Evolutionary conservation across 2,329 filamentous ascomycete species (phyloP).

Genomic region (Aspergillus awamori): DNA sequence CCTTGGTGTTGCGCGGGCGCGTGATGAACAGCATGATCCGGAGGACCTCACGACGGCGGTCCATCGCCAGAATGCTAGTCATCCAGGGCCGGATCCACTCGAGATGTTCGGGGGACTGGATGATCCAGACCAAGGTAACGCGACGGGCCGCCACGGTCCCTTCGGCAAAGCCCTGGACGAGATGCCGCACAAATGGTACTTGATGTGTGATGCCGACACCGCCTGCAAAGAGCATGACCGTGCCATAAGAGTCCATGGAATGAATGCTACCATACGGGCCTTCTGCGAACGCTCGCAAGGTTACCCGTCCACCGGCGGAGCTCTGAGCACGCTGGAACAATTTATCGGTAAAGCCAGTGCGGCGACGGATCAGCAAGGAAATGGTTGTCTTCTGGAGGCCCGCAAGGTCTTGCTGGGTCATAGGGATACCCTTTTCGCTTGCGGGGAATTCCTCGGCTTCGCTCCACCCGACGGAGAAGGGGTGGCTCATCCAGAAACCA

Average conservation of each 20-base stretch:
- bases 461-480: slow-evolving; percentile 78
- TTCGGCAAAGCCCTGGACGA: slow-evolving; percentile 69
- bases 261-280: slow-evolving; percentile 87
- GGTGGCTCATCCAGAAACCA: slow-evolving; percentile 72
- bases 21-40: slow-evolving; percentile 90
- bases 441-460: slow-evolving; percentile 56
- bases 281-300: slow-evolving; percentile 75
- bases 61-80: slow-evolving; percentile 75
- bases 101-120: slow-evolving; percentile 83
- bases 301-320: slow-evolving; percentile 57
- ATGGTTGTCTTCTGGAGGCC: slow-evolving; percentile 60
- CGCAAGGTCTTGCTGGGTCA: slow-evolving; percentile 56
- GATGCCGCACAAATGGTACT: slow-evolving; percentile 80
- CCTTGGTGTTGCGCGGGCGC: slow-evolving; percentile 77
- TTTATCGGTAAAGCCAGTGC: slow-evolving; percentile 83
- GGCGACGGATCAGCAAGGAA: slow-evolving; percentile 82
- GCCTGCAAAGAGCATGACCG: slow-evolving; percentile 85
- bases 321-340: slow-evolving; percentile 71
- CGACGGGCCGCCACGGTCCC: slow-evolving; percentile 78
- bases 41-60: slow-evolving; percentile 77
- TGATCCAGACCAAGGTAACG: slow-evolving; percentile 86
- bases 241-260: slow-evolving; percentile 87
- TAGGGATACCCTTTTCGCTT: slow-evolving; percentile 46
- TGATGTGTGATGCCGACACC: slow-evolving; percentile 96
- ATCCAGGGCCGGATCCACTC: slow-evolving; percentile 93